Percentiles rank a stretch among this genome's conserved stretches.
Evolutionary conservation across 805 yeast genomes (phyloP).

Genomic region (Zygoascus bituminiphila): DNA sequence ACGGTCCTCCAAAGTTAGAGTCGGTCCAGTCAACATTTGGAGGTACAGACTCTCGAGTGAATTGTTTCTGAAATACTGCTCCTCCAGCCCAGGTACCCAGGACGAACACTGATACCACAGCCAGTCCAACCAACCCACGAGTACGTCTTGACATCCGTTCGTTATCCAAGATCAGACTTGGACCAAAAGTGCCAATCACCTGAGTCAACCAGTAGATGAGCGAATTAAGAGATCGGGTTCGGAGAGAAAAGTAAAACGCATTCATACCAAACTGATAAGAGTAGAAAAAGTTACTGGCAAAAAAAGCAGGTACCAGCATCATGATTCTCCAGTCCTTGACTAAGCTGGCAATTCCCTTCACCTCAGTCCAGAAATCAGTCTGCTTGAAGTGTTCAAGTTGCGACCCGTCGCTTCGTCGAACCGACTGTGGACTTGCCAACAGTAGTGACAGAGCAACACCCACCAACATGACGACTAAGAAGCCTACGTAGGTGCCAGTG

Average conservation of each 20-base stretch:
- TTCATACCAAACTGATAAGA: conserved; percentile 49
- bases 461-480: conserved; percentile 39
- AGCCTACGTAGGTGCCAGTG: conserved; percentile 45
- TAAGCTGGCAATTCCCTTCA: conserved; percentile 29
- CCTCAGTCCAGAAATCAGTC: conserved; percentile 27
- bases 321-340: conserved; percentile 36
- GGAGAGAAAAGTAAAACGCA: conserved; percentile 42
- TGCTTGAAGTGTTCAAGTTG: conserved; percentile 26
- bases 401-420: conserved; percentile 43
- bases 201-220: conserved; percentile 46
- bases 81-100: conserved; percentile 38
- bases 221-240: conserved; percentile 50
- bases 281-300: conserved; percentile 50
- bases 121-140: conserved; percentile 43
- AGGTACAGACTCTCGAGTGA: conserved; percentile 11
- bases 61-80: conserved; percentile 16
- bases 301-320: conserved; percentile 46
- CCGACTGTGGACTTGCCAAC: conserved; percentile 24
- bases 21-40: conserved; percentile 34
- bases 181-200: conserved; percentile 44
- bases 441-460: conserved; percentile 38
- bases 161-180: conserved; percentile 42
- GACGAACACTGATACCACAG: conserved; percentile 36
- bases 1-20: conserved; percentile 39
- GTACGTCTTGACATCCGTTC: conserved; percentile 33